Conservation (phyloP, 176 grass and related monocot genomes). For the Carex kokanica region DNA sequence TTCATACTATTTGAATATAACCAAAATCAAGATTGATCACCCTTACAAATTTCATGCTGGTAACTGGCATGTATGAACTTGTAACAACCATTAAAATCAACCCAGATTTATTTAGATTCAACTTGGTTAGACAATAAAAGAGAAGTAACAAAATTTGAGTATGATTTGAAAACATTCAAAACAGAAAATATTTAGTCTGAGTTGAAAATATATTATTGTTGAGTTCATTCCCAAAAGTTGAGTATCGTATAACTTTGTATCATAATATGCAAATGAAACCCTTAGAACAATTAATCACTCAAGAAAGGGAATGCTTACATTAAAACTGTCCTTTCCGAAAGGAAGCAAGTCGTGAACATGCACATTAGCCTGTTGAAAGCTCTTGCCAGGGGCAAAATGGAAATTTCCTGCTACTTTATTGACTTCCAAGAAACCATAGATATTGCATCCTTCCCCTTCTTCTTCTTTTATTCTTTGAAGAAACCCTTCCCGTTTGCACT, state of each 20-base stretch:
- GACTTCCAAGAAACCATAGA: conserved; percentile 91
- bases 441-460: conserved; percentile 99
- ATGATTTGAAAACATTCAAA: background rate
- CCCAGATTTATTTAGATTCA: background rate
- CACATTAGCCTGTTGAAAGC: conserved; percentile 93
- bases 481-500: conserved; percentile 99
- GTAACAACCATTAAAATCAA: background rate
- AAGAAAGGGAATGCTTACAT: conserved; percentile 66
- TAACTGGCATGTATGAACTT: background rate
- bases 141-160: background rate
- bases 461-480: conserved; percentile 96
- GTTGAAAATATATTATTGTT: background rate
- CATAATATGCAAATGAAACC: background rate
- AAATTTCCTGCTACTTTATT: conserved; percentile 99
- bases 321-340: conserved; percentile 97
- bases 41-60: background rate
- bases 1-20: background rate
- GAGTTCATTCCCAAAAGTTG: background rate
- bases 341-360: conserved; percentile 97
- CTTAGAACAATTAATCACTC: conserved; percentile 18
- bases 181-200: conserved; percentile 21
- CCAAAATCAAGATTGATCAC: background rate
- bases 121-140: background rate
- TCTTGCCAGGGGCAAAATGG: conserved; percentile 98
- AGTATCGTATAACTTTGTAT: conserved; percentile 11